Evolutionary conservation across 768 basidiomycete genomes (phyloP), one percentile per base, ranked within the genome.

Genomic region (Termitomyces sp.): DNA sequence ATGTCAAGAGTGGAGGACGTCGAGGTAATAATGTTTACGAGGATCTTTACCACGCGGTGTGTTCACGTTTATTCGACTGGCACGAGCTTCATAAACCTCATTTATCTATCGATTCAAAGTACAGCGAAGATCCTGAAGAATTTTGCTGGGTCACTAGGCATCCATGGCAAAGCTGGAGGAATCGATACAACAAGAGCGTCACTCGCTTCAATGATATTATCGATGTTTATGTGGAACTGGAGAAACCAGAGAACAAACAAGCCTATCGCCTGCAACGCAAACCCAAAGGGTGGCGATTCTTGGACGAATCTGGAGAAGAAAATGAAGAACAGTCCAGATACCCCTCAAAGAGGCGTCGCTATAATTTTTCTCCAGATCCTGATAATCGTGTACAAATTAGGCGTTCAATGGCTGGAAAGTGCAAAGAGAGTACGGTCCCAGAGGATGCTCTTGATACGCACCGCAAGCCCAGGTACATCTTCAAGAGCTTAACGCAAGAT

Each of bases 141-240:
- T 75, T 68, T 55, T 51, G 39, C 0, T 84, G 82, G 82, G 75
- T 65, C 5, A 57, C 27, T 0, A 69, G 75, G 8, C 83, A 84
- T 66, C 65, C 79, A 6, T 70, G 71, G 62, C 66, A 76, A 56
- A 79, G 81, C 24, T 83, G 81, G 81, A 72, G 75, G 30, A 72
- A 79, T 48, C 73, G 76, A 15, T 82, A 81, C 60, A 81, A 76
- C 56, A 80, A 73, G 58, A 70, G 76, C 24, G 54, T 54, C 34
- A 55, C 46, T 0, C 46, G 58, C 16, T 72, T 82, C 39, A 71
- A 83, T 53, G 30, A 7, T 12, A 56, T 59, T n/a, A 81, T 84
- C 52, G 61, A 63, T 0, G 34, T 61, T 20, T 62, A 70, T 15
- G 74, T 70, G 12, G 54, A 58, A 24, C 18, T 39, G 33, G 49